phyloP scores from a whole-genome alignment of 345 rosid species.

The Euclidium syriacum region DNA sequence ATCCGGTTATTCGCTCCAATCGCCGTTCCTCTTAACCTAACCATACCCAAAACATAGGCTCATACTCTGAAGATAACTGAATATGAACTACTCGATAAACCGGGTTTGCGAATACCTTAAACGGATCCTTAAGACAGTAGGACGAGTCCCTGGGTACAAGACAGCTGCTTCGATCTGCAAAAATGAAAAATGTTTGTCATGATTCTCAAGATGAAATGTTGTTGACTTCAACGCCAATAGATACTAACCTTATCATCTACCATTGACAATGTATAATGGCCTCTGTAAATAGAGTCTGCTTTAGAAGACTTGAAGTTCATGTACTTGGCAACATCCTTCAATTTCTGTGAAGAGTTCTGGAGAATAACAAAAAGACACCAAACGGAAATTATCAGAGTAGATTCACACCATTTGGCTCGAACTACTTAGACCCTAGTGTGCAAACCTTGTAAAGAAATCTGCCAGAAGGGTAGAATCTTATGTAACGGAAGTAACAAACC shows the following conservation, averaged over 20 bases:
- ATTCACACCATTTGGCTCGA: conserved; percentile 7
- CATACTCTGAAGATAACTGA: not conserved
- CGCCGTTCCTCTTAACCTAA: conserved; percentile 75
- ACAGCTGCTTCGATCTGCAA: conserved; percentile 89
- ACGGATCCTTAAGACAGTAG: conserved; percentile 75
- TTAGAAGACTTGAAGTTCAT: conserved; percentile 78
- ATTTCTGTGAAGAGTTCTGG: conserved; percentile 81
- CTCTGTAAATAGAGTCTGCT: conserved; percentile 61
- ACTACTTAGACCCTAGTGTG: not conserved
- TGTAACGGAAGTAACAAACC: conserved; percentile 92
- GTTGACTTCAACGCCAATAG: not conserved
- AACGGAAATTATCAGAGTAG: not conserved
- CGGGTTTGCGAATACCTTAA: conserved; percentile 54
- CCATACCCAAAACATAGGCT: not conserved
- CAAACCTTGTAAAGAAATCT: conserved; percentile 88
- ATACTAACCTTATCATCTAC: conserved; percentile 66
- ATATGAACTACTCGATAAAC: not conserved
- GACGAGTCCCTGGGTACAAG: conserved; percentile 69
- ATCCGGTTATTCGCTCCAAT: conserved; percentile 81
- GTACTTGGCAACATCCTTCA: conserved; percentile 78
- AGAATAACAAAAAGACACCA: not conserved
- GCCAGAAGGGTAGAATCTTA: conserved; percentile 87
- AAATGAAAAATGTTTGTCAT: not conserved
- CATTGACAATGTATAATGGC: conserved; percentile 58
- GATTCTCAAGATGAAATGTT: not conserved